Evolutionary conservation across 106 monocot genomes (phyloP).

Genomic region (Ottelia alismoides): DNA sequence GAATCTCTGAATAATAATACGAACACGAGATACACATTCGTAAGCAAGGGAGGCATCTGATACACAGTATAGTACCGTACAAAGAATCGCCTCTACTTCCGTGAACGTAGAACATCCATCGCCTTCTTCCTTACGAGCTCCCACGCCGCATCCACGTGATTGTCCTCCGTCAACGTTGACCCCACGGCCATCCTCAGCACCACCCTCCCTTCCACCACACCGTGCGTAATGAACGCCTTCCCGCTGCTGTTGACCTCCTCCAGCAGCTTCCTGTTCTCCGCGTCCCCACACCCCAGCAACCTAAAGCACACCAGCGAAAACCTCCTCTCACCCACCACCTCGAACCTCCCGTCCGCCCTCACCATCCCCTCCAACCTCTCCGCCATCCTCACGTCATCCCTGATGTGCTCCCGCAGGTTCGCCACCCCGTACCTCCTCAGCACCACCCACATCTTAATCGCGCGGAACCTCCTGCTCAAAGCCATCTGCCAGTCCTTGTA

Average conservation of each 20-base stretch:
- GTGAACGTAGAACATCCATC: too few relatives aligned
- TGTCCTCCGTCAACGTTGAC: too few relatives aligned
- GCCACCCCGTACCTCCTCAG: constrained; percentile 19
- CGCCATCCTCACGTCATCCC: constrained; percentile 25
- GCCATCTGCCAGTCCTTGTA: constrained; percentile 61
- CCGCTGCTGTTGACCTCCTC: constrained; percentile 21
- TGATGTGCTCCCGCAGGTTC: constrained; percentile 19
- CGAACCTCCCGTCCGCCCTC: constrained; percentile 9
- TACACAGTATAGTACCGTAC: too few relatives aligned
- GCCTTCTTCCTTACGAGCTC: too few relatives aligned
- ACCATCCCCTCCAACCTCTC: constrained; percentile 14
- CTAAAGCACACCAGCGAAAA: constrained; percentile 42
- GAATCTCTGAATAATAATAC: too few relatives aligned
- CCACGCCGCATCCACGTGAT: too few relatives aligned
- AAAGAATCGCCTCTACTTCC: too few relatives aligned
- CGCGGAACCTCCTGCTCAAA: constrained; percentile 37
- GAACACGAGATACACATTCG: too few relatives aligned
- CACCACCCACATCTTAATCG: constrained; percentile 33
- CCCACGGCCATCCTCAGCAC: too few relatives aligned
- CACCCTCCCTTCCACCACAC: too few relatives aligned
- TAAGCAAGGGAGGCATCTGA: too few relatives aligned
- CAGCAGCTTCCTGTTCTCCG: constrained; percentile 16
- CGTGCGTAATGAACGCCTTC: constrained; percentile 28
- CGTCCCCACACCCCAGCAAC: neutral
- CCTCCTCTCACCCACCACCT: constrained; percentile 15